phyloP scores from a whole-genome alignment of 345 rosid genomes.

The Eucalyptus globulus region DNA sequence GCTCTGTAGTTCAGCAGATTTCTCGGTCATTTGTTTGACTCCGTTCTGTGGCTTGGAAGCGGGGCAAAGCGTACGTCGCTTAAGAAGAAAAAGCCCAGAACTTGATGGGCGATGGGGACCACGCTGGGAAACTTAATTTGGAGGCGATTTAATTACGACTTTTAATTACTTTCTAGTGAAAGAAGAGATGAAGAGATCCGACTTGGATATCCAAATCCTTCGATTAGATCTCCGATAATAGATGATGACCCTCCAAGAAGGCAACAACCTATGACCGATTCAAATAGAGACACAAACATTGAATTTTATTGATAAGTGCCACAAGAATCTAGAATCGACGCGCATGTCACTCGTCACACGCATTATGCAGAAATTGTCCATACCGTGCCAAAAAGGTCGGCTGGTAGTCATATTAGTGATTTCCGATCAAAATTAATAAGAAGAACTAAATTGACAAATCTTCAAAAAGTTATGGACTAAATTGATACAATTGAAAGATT shows the following conservation, averaged over 20 bases:
- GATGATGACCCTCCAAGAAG: background rate
- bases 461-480: too few species aligned
- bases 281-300: background rate
- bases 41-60: background rate
- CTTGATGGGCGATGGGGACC: background rate
- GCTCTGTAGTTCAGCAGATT: too few species aligned
- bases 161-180: background rate
- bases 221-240: background rate
- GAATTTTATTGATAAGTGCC: background rate
- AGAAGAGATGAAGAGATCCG: background rate
- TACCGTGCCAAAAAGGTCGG: background rate
- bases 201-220: background rate
- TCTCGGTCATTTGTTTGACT: background rate
- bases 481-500: too few species aligned
- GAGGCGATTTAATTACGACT: background rate
- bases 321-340: background rate
- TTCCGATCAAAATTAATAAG: too few species aligned
- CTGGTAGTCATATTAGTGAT: fast-evolving
- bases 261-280: background rate
- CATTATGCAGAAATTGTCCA: fast-evolving
- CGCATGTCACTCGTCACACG: background rate
- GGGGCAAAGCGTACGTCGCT: background rate
- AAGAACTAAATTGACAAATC: too few species aligned
- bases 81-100: background rate
- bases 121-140: background rate